Base-by-base conservation (phyloP, 345 rosid species). In the Arabis alpina region DNA sequence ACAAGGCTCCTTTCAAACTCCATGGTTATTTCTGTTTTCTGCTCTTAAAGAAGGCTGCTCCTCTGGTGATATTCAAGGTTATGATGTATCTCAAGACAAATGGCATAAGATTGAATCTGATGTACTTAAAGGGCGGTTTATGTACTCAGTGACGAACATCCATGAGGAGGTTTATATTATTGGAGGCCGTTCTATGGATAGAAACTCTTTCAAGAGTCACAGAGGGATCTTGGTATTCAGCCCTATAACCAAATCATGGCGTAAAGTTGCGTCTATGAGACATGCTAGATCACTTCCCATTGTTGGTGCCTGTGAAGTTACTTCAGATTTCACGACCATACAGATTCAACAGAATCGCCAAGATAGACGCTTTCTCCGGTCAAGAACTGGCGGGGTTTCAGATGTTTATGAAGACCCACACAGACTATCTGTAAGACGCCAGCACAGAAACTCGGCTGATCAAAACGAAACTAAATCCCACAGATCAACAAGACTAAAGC, bases 341-440 rank as follows among this genome's bases (percentile, higher is more conserved):
- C 90, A 79, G 16, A 62, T 80, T 72, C 84, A 84, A 71, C 91
- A 85, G 56, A 79, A 72, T 59, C 84, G 89, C 34, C 93, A 86
- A 73, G 96, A 93, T 14, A 84, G 89, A 76, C 91, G 89, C 55
- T 82, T 82, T 62, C 77, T 82, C 6, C 76, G 91, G 76, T 81
- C 97, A 11, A 82, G 93, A 45, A 53, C 69, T 56, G 91, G 92
- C 16, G 91, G 87, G 14, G 95, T 79, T 0, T 91, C 93, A 0
- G 99, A 89, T 62, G 95, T 91, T 60, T 94, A 91, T 24, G 99
- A 88, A 85, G 99, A 91, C 79, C 97, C 99, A 37, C 97, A 94
- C 82, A 84, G 92, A 74, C 84, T 91, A 57, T 94, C 99, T 5
- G 73, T 91, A 14, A 88, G 96, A 64, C 81, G 96, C 23, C 96